Base-by-base conservation (phyloP, 2,329 filamentous ascomycete genomes). In the Annulohypoxylon truncatum region DNA sequence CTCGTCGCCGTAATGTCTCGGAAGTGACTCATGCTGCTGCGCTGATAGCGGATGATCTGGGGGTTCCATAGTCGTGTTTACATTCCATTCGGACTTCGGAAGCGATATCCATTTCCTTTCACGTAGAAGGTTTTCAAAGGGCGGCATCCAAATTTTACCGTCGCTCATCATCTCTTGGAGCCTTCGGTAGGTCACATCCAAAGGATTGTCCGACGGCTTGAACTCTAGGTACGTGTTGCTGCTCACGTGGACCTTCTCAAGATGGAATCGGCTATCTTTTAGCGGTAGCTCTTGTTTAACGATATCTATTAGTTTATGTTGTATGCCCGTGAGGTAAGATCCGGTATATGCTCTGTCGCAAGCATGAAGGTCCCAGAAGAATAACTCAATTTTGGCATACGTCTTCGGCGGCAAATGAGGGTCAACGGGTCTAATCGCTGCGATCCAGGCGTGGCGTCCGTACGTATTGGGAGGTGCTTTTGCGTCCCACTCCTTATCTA, bases 281-380 rank as follows among this genome's bases (percentile, higher is more conserved):
- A 51, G 28, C 5, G 66, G 51, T 1, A 76, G 72, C 22, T 74
- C 68, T 20, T 79, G 67, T 6, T 72, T 68, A 3, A 86, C 66
- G 38, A 77, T 68, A 3, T 77, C 68, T 38, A 88, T 76, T 4
- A 86, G 69, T 15, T 77, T 74, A 7, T 76, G 78, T 66, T 89
- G 87, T 53, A 82, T 82, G 18, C 78, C 73, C 2, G 79, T 76
- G 2, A 89, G 77, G 3, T 67, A 44, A 2, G 46, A 22, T 13
- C 54, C 44, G 29, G 33, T 26, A 35, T n/a, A 22, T 12, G 66
- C 61, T 24, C 72, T 77, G 0, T 74, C 67, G 1, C 64, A 68
- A 6, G 78, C 76, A 1, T 74, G 68, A 1, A 77, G 61, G 66
- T 89, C 87, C 85, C 85, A 88, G 38, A 89, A 84, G 4, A 89